Evolutionary conservation across 2,329 filamentous ascomycete genomes (phyloP).

Genomic region (Sporothrix protearum): DNA sequence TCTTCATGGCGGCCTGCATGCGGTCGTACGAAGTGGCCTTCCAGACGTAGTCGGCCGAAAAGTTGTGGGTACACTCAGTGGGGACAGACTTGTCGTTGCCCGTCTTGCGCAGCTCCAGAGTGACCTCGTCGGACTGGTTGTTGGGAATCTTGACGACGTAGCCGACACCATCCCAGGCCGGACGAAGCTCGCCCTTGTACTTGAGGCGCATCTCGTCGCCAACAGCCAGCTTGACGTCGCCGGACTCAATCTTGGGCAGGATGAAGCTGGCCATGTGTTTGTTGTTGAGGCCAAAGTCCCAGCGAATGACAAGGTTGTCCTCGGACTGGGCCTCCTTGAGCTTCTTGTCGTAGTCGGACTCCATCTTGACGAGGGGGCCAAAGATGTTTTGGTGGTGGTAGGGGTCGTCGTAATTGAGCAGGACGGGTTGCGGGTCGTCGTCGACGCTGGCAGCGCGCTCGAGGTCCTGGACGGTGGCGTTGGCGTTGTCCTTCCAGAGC

Average conservation of each 20-base stretch:
- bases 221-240: slow-evolving; percentile 95
- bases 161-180: slow-evolving; percentile 93
- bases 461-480: slow-evolving; percentile 82
- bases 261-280: slow-evolving; percentile 96
- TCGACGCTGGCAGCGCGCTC: slow-evolving; percentile 90
- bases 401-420: slow-evolving; percentile 92
- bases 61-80: slow-evolving; percentile 94
- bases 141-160: slow-evolving; percentile 99
- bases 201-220: slow-evolving; percentile 97
- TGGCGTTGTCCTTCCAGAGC: slow-evolving; percentile 95
- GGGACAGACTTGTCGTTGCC: slow-evolving; percentile 95
- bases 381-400: slow-evolving; percentile 99
- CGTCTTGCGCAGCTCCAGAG: slow-evolving; percentile 87
- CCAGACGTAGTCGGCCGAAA: slow-evolving; percentile 98
- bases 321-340: slow-evolving; percentile 97
- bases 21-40: slow-evolving; percentile 98
- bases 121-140: slow-evolving; percentile 97
- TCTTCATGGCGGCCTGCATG: slow-evolving; percentile 99
- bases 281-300: slow-evolving; percentile 94
- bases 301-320: slow-evolving; percentile 88
- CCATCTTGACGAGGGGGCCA: slow-evolving; percentile 95
- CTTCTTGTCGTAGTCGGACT: slow-evolving; percentile 98
- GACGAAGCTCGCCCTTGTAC: slow-evolving; percentile 89
- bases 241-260: slow-evolving; percentile 92
- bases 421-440: slow-evolving; percentile 88